phyloP scores from a whole-genome alignment of 768 basidiomycete species.

The Pisolithus tinctorius region DNA sequence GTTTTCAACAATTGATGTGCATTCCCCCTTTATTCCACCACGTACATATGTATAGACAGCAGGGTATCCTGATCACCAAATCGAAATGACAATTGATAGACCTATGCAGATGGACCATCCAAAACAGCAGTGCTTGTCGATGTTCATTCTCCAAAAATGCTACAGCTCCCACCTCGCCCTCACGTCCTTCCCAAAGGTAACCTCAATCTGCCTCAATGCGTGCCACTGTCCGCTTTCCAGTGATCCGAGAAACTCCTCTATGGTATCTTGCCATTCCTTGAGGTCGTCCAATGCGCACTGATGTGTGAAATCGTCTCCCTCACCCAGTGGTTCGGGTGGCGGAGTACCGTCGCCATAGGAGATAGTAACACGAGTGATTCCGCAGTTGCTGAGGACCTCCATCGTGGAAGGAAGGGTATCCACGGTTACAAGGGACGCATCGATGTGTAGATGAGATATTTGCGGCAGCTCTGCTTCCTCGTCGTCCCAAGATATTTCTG shows the following conservation, averaged over 20 bases:
- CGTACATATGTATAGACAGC: too few relatives aligned
- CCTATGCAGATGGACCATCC: too few relatives aligned
- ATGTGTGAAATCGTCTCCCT: conserved; percentile 19
- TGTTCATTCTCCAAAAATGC: too few relatives aligned
- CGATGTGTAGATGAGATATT: conserved; percentile 17
- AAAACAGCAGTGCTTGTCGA: too few relatives aligned
- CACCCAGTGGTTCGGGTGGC: background rate
- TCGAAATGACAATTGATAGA: too few relatives aligned
- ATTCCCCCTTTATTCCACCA: too few relatives aligned
- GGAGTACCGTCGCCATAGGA: conserved; percentile 11
- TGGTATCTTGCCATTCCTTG: conserved; percentile 18
- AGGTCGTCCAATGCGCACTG: conserved; percentile 28
- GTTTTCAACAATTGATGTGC: too few relatives aligned
- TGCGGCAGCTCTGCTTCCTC: background rate
- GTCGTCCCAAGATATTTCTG: background rate
- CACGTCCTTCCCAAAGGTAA: conserved; percentile 13
- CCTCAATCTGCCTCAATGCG: conserved; percentile 10
- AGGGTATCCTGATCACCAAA: too few relatives aligned
- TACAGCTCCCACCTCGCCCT: conserved; percentile 19
- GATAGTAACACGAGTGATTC: conserved; percentile 18
- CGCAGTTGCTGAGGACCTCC: conserved; percentile 10
- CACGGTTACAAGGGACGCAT: conserved; percentile 20
- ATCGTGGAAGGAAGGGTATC: conserved; percentile 19
- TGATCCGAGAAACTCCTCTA: conserved; percentile 14
- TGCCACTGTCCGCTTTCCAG: conserved; percentile 14